These are phyloP conservation scores for Rhizophlyctis rosea DNA, from an alignment of 192 early-diverging fungal species.

Conservation along the genomic window DNA sequence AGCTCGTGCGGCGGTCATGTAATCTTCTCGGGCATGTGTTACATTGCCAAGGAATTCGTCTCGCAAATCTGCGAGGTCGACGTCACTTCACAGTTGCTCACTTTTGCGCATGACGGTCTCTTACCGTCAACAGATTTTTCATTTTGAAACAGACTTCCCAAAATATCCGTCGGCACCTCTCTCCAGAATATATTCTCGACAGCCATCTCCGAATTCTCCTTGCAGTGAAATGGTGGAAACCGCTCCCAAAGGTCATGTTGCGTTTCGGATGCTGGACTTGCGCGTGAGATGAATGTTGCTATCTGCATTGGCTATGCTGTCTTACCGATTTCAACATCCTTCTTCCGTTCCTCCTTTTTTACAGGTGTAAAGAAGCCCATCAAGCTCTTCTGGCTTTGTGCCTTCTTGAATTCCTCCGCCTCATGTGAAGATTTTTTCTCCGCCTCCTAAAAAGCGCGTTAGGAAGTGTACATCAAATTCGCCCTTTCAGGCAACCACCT, in stretches of 20 bases:
- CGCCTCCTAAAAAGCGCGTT: conserved; percentile 23
- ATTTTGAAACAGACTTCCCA: background rate
- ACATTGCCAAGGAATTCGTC: background rate
- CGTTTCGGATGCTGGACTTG: background rate
- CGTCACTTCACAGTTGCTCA: background rate
- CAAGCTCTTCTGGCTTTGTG: conserved; percentile 9
- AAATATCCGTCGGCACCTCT: background rate
- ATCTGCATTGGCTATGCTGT: conserved; percentile 13
- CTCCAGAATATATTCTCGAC: conserved; percentile 34
- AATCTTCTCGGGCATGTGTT: too few relatives aligned
- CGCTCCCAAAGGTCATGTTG: conserved; percentile 30
- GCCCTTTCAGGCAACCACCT: conserved; percentile 13
- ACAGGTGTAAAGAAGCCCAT: conserved; percentile 18
- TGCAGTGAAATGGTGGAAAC: conserved; percentile 64
- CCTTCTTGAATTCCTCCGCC: conserved; percentile 36
- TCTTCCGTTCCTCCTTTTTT: conserved; percentile 23
- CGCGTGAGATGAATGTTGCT: too few relatives aligned
- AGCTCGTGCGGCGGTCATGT: background rate
- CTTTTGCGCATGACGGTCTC: background rate
- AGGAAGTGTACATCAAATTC: background rate
- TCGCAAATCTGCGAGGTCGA: background rate
- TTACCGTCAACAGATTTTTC: background rate
- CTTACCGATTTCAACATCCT: conserved; percentile 15
- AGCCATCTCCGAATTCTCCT: conserved; percentile 45
- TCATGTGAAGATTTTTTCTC: conserved; percentile 34